Percentiles rank a stretch among this genome's conserved stretches.
These are phyloP conservation scores for Lactifluus volemus DNA, from an alignment of 768 basidiomycete species.

Conservation along the genomic window DNA sequence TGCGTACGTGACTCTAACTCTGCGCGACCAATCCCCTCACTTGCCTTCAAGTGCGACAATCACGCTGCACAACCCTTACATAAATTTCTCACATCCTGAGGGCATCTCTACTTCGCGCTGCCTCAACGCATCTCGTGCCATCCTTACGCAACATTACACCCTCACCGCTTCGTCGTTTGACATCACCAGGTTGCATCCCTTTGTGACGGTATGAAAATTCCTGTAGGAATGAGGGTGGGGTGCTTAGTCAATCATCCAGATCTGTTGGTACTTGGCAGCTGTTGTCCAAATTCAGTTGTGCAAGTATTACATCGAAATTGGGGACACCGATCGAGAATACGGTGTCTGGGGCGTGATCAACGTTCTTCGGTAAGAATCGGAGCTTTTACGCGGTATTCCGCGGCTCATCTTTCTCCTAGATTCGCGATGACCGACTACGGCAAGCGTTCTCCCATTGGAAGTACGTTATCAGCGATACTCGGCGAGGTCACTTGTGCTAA, in stretches of 20 bases:
- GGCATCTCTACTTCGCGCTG: constrained; percentile 65
- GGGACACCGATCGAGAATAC: constrained; percentile 65
- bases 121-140: constrained; percentile 63
- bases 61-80: constrained; percentile 77
- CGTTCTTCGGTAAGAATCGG: constrained; percentile 51
- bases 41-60: constrained; percentile 58
- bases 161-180: constrained; percentile 79
- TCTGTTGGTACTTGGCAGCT: constrained; percentile 87
- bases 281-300: constrained; percentile 81
- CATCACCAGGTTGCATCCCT: constrained; percentile 71
- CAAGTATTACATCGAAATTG: constrained; percentile 76
- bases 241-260: constrained; percentile 34
- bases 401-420: constrained; percentile 38
- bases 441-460: constrained; percentile 69
- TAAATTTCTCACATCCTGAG: constrained; percentile 61
- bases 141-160: constrained; percentile 66
- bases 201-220: constrained; percentile 53
- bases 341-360: constrained; percentile 87
- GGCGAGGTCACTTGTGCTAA: neutral
- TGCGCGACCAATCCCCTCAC: constrained; percentile 16
- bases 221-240: neutral
- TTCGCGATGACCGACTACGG: constrained; percentile 83
- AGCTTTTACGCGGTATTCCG: neutral
- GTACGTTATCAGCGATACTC: constrained; percentile 36
- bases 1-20: constrained; percentile 46